Evolutionary conservation across 2,329 filamentous ascomycete species (phyloP), one percentile per base, ranked within the genome.

Genomic region (Curvularia hawaiiensis): DNA sequence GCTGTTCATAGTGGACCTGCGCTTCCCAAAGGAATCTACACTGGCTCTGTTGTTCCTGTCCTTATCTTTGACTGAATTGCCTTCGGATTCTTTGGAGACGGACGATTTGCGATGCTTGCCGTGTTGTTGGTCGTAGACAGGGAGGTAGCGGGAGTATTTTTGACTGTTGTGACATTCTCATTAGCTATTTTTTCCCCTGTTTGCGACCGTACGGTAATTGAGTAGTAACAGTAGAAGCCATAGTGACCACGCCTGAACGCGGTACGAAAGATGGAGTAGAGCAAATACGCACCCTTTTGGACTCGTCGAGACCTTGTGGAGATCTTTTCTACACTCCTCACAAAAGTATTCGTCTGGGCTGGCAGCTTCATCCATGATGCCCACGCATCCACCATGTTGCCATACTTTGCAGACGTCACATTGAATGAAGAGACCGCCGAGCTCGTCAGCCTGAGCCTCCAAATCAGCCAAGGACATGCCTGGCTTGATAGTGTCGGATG

Each of bases 311-410:
- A 97, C 88, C 73, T 88, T 92, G 82, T 99, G 95, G 51, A 96
- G 84, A 74, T 97, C 92, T 74, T 92, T 92, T 65, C 90, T 88
- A 79, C 95, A 99, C 76, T 92, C 86, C 79, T 99, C 95, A 79
- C 95, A 99, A 74, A 95, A 99, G 80, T 99, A 99, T 77, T 98
- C 93, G 53, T 98, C 94, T 10, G 95, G 95, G 64, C 91, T 94
- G 75, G 90, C 89, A 66, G 91, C 89, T 77, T 97, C 94, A 66
- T 95, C 95, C 80, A 96, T 92, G 71, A 99, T 97, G 59, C 95
- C 94, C 58, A 99, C 94, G 73, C 95, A 99, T 59, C 93, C 94
- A 70, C 95, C 95, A 75, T 99, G 95, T 77, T 99, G 95, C 95
- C 94, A 99, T 62, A 98, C 95, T 75, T 96, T 96, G 82, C 95